Percentiles rank a stretch among this genome's conserved stretches.
Evolutionary conservation across 2,329 filamentous ascomycete genomes (phyloP).

Genomic region (Verticillium tricorpus): DNA sequence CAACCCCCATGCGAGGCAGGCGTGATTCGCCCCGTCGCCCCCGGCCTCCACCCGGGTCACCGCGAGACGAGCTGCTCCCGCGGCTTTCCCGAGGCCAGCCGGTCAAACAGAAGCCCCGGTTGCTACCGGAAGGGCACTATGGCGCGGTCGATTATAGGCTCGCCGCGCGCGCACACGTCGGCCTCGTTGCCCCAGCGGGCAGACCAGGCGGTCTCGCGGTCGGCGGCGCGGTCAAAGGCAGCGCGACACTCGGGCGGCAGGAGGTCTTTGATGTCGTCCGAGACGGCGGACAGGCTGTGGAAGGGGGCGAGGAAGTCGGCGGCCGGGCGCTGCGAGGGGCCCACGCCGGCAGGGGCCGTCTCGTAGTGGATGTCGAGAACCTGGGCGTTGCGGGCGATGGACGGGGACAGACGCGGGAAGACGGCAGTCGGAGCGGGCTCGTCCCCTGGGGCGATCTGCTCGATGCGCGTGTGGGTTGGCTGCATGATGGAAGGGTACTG

Average conservation of each 20-base stretch:
- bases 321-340: conserved; percentile 31
- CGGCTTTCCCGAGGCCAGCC: too few species aligned
- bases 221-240: conserved; percentile 65
- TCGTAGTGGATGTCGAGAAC: conserved; percentile 53
- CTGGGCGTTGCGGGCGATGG: conserved; percentile 51
- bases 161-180: conserved; percentile 45
- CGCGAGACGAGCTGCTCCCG: too few species aligned
- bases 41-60: too few species aligned
- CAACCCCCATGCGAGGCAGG: too few species aligned
- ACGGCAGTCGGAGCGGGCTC: conserved; percentile 17
- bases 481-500: conserved; percentile 87
- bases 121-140: conserved; percentile 47
- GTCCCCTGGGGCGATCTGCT: conserved; percentile 51
- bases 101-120: too few species aligned
- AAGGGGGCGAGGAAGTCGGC: conserved; percentile 44
- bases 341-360: conserved; percentile 42
- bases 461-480: conserved; percentile 79
- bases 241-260: conserved; percentile 66
- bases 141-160: conserved; percentile 59
- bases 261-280: conserved; percentile 60
- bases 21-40: too few species aligned
- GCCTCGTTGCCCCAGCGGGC: conserved; percentile 67
- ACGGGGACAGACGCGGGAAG: conserved; percentile 44
- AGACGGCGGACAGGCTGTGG: conserved; percentile 58
- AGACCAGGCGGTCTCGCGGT: conserved; percentile 68